phyloP scores from a whole-genome alignment of 352 stramenopile genomes.

The Phytophthora fragariaefolia region DNA sequence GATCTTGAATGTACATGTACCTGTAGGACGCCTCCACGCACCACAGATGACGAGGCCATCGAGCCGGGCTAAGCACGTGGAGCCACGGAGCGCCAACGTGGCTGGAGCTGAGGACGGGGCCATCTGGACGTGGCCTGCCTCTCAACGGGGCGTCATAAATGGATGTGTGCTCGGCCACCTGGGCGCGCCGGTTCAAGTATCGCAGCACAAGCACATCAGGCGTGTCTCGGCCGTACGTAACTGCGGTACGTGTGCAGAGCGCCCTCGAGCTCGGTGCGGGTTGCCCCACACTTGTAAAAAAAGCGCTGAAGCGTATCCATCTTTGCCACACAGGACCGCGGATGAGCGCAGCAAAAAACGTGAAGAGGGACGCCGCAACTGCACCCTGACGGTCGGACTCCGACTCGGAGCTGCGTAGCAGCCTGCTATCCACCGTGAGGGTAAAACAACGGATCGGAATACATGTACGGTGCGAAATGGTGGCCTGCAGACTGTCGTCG shows the following conservation, averaged over 20 bases:
- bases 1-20: slow-evolving; percentile 3
- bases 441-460: no score
- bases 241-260: slow-evolving; percentile 12
- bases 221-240: slow-evolving; percentile 31
- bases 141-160: slow-evolving; percentile 11
- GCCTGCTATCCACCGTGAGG: not conserved
- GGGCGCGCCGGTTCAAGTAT: slow-evolving; percentile 20
- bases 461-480: not conserved
- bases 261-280: slow-evolving; percentile 9
- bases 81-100: slow-evolving; percentile 24
- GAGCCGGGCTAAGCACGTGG: slow-evolving; percentile 16
- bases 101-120: slow-evolving; percentile 4
- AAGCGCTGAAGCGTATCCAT: slow-evolving; percentile 17
- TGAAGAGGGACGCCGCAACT: slow-evolving; percentile 20
- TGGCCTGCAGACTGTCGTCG: not conserved
- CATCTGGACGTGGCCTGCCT: slow-evolving; percentile 35
- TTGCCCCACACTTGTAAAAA: slow-evolving; percentile 1
- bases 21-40: not conserved
- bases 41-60: slow-evolving; percentile 9
- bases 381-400: not conserved
- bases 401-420: slow-evolving; percentile 9
- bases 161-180: slow-evolving; percentile 35
- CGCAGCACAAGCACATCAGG: slow-evolving; percentile 9
- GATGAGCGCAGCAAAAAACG: slow-evolving; percentile 22
- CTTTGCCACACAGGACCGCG: slow-evolving; percentile 15